Evolutionary conservation across 148 eudicot genomes (phyloP), one percentile per base, ranked within the genome.

Genomic region (Euryodendron excelsum): DNA sequence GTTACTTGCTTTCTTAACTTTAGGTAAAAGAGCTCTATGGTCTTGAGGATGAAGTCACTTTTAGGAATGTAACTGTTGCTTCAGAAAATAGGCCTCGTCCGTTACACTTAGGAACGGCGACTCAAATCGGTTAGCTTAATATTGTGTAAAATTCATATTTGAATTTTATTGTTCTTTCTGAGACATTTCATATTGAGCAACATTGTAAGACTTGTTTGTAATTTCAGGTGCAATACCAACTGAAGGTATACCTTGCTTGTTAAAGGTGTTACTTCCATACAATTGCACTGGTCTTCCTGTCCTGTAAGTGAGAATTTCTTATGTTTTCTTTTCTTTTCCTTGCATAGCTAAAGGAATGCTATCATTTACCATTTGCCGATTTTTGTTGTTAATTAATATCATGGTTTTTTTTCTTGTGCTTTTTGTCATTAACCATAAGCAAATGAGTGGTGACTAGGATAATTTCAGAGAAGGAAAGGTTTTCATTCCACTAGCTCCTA

Each of bases 21-120:
- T 70, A 96, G 99, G 99, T 93, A 69, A 96, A 96, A 81, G 98
- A 93, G 81, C 91, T 93, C 45, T 96, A 93, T 73, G 99, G 98
- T 85, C 91, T 93, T 82, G 95, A 89, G 62, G 88, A 89, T 74
- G 88, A 84, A 39, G 90, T 92, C 66, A 72, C 78, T 63, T 96
- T 96, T 79, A 90, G 99, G 84, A 89, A 92, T 86, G 92, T 89
- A 67, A 89, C 98, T 45, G 87, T 93, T 85, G 73, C 87, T 79
- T 89, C 95, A 78, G 98, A 93, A 78, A 83, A 85, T 67, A 89
- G 92, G 87, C 99, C 99, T 25, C 92, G 86, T 67, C 90, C 99
- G 77, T 86, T 96, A 80, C 92, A 92, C 87, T 83, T 96, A 34
- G 99, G 98, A 83, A 92, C 99, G 52, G 99, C 99, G 69, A 91